These are phyloP conservation scores for Hypoxylon cercidicola DNA, from an alignment of 495 filamentous ascomycete genomes.

Conservation along the genomic window DNA sequence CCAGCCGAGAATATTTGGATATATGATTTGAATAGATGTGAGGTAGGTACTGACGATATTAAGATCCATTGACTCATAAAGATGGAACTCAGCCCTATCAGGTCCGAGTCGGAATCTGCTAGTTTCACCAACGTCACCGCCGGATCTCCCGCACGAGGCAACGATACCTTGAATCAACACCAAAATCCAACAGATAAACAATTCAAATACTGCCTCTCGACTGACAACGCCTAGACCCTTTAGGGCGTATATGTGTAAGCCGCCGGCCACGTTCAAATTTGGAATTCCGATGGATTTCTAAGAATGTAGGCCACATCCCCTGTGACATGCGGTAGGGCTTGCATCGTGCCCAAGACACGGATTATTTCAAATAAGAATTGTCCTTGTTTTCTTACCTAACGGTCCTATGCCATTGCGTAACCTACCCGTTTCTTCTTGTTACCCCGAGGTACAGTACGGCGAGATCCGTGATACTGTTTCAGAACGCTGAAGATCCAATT, in stretches of 20 bases:
- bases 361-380: constrained; percentile 37
- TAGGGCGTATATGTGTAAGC: constrained; percentile 15
- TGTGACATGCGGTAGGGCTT: constrained; percentile 2
- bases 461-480: neutral
- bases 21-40: neutral
- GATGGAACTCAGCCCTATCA: neutral
- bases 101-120: neutral
- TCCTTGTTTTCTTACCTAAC: constrained; percentile 12
- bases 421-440: neutral
- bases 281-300: constrained; percentile 14
- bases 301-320: constrained; percentile 12
- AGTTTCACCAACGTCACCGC: neutral
- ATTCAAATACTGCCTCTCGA: constrained; percentile 21
- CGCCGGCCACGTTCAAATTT: constrained; percentile 17
- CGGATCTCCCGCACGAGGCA: too few species aligned
- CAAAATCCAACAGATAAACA: constrained; percentile 15
- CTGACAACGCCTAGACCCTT: constrained; percentile 9
- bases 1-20: neutral
- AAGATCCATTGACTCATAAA: neutral
- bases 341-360: too few species aligned
- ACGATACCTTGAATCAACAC: neutral
- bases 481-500: constrained; percentile 5
- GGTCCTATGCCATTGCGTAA: constrained; percentile 12
- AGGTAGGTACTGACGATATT: neutral
- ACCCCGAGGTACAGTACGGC: neutral